Conservation (phyloP, 208 protist genomes). For the Leptomonas seymouri region DNA sequence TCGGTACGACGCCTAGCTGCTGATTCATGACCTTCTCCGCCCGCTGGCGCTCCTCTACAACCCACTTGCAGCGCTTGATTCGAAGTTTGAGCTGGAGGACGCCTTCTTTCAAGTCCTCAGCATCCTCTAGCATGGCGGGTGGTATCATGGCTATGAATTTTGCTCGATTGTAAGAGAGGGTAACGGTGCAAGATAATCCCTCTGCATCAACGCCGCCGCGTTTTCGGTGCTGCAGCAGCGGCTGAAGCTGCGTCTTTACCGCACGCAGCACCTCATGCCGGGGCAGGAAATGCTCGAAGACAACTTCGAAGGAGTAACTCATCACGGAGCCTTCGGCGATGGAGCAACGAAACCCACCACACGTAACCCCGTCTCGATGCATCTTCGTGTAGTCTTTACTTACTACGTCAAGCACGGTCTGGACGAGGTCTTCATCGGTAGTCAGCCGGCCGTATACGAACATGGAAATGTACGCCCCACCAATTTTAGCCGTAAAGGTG, state of each 20-base stretch:
- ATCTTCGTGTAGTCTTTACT: slow-evolving; percentile 25
- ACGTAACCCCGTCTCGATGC: slow-evolving; percentile 31
- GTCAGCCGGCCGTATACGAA: slow-evolving; percentile 64
- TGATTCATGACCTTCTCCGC: not conserved
- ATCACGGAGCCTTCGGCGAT: slow-evolving; percentile 6
- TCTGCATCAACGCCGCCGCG: not conserved
- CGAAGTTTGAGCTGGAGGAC: slow-evolving; percentile 7
- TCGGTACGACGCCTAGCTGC: too few relatives aligned
- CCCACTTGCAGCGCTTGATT: not conserved
- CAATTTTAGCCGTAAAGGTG: not conserved
- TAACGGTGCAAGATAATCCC: not conserved
- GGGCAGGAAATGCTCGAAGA: not conserved
- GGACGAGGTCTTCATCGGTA: slow-evolving; percentile 57
- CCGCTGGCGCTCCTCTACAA: not conserved
- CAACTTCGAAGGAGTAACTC: not conserved
- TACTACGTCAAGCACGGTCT: slow-evolving; percentile 22
- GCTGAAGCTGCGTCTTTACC: slow-evolving; percentile 4
- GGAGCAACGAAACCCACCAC: slow-evolving; percentile 30
- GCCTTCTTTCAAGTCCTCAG: slow-evolving; percentile 6
- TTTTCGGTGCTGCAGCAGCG: slow-evolving; percentile 16
- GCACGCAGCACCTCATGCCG: slow-evolving; percentile 1
- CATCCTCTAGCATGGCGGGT: slow-evolving; percentile 20
- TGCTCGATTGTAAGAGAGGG: not conserved
- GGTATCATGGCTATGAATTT: slow-evolving; percentile 20
- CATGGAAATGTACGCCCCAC: not conserved